Evolutionary conservation across 140 eudicot genomes (phyloP).

Genomic region (Anethum foeniculum): DNA sequence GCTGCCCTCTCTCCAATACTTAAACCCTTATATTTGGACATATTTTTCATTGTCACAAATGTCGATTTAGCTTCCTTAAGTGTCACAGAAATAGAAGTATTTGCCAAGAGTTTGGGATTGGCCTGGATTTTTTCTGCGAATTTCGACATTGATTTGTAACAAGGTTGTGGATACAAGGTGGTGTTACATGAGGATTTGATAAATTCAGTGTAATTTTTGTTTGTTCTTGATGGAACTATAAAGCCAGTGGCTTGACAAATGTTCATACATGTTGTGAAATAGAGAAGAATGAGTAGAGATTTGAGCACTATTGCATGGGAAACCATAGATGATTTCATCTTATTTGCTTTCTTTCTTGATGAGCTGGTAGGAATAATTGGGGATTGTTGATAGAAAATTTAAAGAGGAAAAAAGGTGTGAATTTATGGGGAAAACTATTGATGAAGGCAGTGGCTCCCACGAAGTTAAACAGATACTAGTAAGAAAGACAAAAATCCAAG

Average conservation of each 20-base stretch:
- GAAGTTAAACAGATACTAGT: background rate
- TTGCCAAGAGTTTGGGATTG: conserved; percentile 30
- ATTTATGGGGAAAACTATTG: background rate
- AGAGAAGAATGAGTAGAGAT: conserved; percentile 8
- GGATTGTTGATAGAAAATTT: background rate
- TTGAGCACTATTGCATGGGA: background rate
- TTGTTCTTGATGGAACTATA: conserved; percentile 17
- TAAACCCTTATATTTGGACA: conserved; percentile 21
- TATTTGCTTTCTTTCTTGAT: conserved; percentile 3
- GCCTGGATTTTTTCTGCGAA: conserved; percentile 33
- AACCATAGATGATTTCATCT: background rate
- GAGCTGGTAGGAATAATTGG: background rate
- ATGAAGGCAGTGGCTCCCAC: background rate
- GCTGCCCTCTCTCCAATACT: conserved; percentile 44
- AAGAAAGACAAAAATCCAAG: background rate
- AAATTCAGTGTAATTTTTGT: conserved; percentile 25
- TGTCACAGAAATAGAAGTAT: conserved; percentile 52
- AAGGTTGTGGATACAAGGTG: conserved; percentile 58
- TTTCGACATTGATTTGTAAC: conserved; percentile 41
- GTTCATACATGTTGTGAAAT: background rate
- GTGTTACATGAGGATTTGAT: conserved; percentile 46
- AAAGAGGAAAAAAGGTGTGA: conserved; percentile 7
- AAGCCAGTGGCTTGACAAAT: conserved; percentile 12
- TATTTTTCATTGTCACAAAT: conserved; percentile 23
- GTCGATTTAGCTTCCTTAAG: conserved; percentile 36